phyloP scores from a whole-genome alignment of 2,329 filamentous ascomycete genomes.

The Aureobasidium subglaciale region DNA sequence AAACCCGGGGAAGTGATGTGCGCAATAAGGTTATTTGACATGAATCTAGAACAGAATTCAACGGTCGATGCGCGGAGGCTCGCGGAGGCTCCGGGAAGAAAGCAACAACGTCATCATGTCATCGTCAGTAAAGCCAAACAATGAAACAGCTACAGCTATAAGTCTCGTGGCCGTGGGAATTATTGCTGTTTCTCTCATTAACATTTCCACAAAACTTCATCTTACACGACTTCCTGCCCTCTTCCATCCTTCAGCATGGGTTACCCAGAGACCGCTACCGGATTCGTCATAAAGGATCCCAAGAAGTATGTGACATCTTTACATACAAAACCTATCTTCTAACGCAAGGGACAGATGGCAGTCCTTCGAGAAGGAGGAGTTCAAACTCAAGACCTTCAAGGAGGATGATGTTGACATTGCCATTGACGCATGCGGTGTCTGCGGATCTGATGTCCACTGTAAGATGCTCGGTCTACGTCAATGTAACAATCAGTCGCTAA shows the following conservation, averaged over 20 bases:
- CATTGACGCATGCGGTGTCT: slow-evolving; percentile 33
- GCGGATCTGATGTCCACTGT: slow-evolving; percentile 26
- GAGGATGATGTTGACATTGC: slow-evolving; percentile 35
- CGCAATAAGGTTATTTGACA: too few species aligned
- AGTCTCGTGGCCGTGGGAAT: too few species aligned
- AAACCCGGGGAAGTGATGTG: too few species aligned
- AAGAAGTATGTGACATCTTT: slow-evolving; percentile 45
- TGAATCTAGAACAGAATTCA: too few species aligned
- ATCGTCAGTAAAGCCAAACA: too few species aligned
- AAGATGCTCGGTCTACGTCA: slow-evolving; percentile 26
- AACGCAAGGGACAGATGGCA: slow-evolving; percentile 48
- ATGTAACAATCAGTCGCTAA: background rate
- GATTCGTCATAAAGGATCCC: slow-evolving; percentile 35
- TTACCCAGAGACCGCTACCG: slow-evolving; percentile 39
- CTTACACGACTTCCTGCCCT: too few species aligned
- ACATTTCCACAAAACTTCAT: too few species aligned
- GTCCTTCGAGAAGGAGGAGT: slow-evolving; percentile 32
- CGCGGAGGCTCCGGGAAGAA: too few species aligned
- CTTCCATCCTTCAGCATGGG: slow-evolving; percentile 27
- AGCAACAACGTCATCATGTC: too few species aligned
- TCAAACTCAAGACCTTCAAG: slow-evolving; percentile 35
- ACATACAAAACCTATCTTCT: slow-evolving; percentile 29
- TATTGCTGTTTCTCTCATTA: too few species aligned
- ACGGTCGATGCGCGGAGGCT: too few species aligned
- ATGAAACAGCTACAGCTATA: too few species aligned